These are phyloP conservation scores for Tolypocladium cylindrosporum DNA, from an alignment of 2,329 filamentous ascomycete genomes.

Conservation along the genomic window DNA sequence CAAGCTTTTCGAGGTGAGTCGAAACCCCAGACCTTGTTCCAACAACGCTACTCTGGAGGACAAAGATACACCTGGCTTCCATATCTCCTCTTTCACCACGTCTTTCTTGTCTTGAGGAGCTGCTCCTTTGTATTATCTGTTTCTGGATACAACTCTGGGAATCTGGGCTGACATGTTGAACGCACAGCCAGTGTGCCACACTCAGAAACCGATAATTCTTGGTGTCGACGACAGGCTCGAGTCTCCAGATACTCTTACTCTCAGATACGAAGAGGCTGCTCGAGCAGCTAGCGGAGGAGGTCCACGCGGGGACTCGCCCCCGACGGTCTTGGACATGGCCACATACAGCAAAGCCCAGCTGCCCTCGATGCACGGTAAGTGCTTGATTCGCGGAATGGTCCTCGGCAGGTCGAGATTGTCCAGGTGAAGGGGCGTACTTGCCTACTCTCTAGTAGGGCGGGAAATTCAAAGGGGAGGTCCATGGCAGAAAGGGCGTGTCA, in stretches of 20 bases:
- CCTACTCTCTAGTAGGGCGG: not conserved
- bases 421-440: not conserved
- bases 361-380: constrained; percentile 75
- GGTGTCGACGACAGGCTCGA: constrained; percentile 44
- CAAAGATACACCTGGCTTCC: not conserved
- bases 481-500: not conserved
- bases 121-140: constrained; percentile 4
- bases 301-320: constrained; percentile 46
- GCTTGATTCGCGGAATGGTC: not conserved
- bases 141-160: constrained; percentile 9
- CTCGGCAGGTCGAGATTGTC: not conserved
- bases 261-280: constrained; percentile 47
- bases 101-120: not conserved
- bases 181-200: constrained; percentile 39
- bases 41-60: constrained; percentile 3
- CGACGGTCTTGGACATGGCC: constrained; percentile 27
- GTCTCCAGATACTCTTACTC: constrained; percentile 46
- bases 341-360: constrained; percentile 67
- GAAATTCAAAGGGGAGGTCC: not conserved
- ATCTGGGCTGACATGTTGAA: constrained; percentile 12
- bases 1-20: constrained; percentile 51
- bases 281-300: constrained; percentile 42
- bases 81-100: not conserved
- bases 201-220: constrained; percentile 47
- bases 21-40: constrained; percentile 21